Conservation (phyloP, 352 stramenopile species). For the Phytopythium aichiense region DNA sequence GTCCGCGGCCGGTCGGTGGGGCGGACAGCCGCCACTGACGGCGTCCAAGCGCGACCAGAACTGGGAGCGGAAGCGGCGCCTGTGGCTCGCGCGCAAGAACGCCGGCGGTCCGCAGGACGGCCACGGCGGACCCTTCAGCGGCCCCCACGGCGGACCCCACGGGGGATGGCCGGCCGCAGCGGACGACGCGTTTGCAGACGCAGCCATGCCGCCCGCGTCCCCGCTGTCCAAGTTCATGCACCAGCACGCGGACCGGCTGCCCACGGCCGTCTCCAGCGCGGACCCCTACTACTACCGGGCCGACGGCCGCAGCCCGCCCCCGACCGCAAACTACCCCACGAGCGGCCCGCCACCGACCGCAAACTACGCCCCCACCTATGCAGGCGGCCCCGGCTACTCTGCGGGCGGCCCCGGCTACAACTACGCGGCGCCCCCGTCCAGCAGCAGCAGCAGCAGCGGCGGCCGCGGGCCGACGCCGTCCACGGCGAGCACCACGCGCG, state of each 20-base stretch:
- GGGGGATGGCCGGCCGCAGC: not conserved
- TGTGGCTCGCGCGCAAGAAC: conserved; percentile 63
- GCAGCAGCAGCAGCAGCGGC: not conserved
- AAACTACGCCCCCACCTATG: too few relatives aligned
- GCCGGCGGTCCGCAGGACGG: not conserved
- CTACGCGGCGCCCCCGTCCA: too few relatives aligned
- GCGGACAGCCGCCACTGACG: conserved; percentile 58
- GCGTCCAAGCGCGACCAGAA: conserved; percentile 78
- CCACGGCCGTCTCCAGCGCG: not conserved
- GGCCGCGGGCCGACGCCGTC: not conserved
- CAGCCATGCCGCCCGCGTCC: conserved; percentile 32
- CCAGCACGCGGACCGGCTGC: conserved; percentile 31
- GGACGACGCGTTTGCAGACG: conserved; percentile 4
- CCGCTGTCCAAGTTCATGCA: conserved; percentile 74
- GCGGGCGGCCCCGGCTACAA: too few relatives aligned
- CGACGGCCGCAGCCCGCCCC: too few relatives aligned
- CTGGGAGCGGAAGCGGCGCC: conserved; percentile 72
- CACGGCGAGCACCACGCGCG: not conserved
- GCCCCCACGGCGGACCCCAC: too few relatives aligned
- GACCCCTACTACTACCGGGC: not conserved
- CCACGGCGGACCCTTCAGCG: too few relatives aligned
- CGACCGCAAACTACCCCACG: too few relatives aligned
- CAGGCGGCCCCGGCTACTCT: too few relatives aligned
- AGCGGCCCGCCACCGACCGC: too few relatives aligned
- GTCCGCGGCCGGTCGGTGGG: conserved; percentile 10